These are phyloP conservation scores for Nigrograna mackinnonii DNA, from an alignment of 2,329 filamentous ascomycete genomes.

Conservation along the genomic window DNA sequence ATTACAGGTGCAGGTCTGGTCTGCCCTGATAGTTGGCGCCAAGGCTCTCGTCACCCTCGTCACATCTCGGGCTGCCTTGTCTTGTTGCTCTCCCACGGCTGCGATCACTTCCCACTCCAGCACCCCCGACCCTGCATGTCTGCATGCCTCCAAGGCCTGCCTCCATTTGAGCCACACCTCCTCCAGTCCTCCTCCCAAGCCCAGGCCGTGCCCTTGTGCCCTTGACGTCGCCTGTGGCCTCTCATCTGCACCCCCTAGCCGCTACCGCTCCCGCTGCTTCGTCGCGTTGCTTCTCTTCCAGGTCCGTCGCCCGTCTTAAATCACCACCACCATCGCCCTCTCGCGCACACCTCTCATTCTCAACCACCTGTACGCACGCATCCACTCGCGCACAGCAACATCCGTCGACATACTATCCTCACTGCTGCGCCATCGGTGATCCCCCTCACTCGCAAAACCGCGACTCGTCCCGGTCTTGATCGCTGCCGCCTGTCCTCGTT, in stretches of 20 bases:
- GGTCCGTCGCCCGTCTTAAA: background rate
- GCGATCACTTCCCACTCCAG: slow-evolving; percentile 28
- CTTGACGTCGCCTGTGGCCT: slow-evolving; percentile 12
- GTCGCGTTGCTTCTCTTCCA: too few species aligned
- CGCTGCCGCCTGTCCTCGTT: slow-evolving; percentile 28
- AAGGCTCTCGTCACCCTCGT: too few species aligned
- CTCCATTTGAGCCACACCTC: slow-evolving; percentile 23
- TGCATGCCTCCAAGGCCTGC: too few species aligned
- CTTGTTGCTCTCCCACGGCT: slow-evolving; percentile 11
- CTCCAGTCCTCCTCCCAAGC: slow-evolving; percentile 14
- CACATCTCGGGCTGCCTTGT: too few species aligned
- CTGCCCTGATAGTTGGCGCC: too few species aligned
- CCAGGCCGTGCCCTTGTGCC: slow-evolving; percentile 1
- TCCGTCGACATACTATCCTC: too few species aligned
- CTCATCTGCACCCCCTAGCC: background rate
- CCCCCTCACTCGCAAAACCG: slow-evolving; percentile 14
- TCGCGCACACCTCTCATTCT: too few species aligned
- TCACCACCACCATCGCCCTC: too few species aligned
- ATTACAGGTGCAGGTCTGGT: too few species aligned
- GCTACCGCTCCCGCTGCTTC: background rate
- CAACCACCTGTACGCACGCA: too few species aligned
- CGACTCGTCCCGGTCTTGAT: slow-evolving; percentile 19
- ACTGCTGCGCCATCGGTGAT: too few species aligned
- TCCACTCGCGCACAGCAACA: too few species aligned
- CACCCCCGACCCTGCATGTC: slow-evolving; percentile 30